Evolutionary conservation across 331 rosid genomes (phyloP).

Genomic region (Stylosanthes scabra): DNA sequence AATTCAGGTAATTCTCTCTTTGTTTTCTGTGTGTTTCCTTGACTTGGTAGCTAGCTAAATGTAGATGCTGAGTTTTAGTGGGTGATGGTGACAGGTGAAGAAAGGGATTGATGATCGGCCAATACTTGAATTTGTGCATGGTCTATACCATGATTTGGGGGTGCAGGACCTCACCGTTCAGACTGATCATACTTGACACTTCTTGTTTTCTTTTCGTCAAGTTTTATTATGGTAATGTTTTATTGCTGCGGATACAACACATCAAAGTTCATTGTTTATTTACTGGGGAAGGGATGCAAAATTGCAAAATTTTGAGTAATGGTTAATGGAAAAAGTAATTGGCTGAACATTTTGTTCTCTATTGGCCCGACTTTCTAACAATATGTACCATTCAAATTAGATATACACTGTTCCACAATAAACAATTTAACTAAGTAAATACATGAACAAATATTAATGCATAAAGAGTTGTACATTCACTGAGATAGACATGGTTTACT

Average conservation of each 20-base stretch:
- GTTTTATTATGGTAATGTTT: too few relatives aligned
- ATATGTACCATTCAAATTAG: not conserved
- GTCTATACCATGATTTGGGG: slow-evolving; percentile 91
- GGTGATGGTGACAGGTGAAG: slow-evolving; percentile 62
- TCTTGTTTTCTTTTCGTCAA: slow-evolving; percentile 15
- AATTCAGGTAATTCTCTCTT: slow-evolving; percentile 59
- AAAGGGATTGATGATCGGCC: slow-evolving; percentile 74
- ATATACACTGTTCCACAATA: not conserved
- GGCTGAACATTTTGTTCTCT: not conserved
- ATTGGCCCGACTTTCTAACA: not conserved
- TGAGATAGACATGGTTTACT: too few relatives aligned
- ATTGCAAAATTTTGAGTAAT: not conserved
- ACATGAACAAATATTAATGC: not conserved
- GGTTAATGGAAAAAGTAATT: not conserved
- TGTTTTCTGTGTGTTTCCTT: slow-evolving; percentile 13
- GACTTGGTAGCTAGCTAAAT: not conserved
- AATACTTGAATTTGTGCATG: slow-evolving; percentile 79
- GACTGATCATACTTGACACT: slow-evolving; percentile 58
- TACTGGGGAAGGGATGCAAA: slow-evolving; percentile 1
- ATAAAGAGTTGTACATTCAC: too few relatives aligned
- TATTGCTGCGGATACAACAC: slow-evolving; percentile 21
- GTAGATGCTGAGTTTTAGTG: slow-evolving; percentile 41
- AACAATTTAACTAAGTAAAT: not conserved
- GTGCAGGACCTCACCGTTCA: slow-evolving; percentile 87
- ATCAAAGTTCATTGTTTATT: slow-evolving; percentile 20